A percentile compares a stretch with the other conserved stretches of the same genome.
These are phyloP conservation scores for Phytophthora litchii DNA, from an alignment of 352 stramenopile genomes.

Conservation along the genomic window DNA sequence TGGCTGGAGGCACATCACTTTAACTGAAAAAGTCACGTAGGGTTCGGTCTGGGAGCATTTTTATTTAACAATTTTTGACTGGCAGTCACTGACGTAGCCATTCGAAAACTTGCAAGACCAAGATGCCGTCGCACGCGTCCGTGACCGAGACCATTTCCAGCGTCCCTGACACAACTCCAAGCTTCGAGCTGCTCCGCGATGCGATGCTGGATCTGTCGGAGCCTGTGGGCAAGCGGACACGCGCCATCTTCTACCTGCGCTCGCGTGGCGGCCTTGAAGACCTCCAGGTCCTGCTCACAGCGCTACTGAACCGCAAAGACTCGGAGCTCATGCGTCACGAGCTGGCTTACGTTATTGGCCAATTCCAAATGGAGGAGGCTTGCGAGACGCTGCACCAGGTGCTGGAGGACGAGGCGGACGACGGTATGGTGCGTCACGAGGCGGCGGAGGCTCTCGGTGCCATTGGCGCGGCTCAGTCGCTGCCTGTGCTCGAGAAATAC, in stretches of 20 bases:
- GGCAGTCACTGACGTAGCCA: slow-evolving; percentile 24
- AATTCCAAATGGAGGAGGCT: slow-evolving; percentile 93
- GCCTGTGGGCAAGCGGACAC: slow-evolving; percentile 90
- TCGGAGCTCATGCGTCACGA: slow-evolving; percentile 98
- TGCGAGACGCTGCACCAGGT: slow-evolving; percentile 80
- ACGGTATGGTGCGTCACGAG: slow-evolving; percentile 93
- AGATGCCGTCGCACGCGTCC: slow-evolving; percentile 31
- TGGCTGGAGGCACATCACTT: slow-evolving; percentile 12
- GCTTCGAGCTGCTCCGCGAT: slow-evolving; percentile 62
- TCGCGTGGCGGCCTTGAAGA: slow-evolving; percentile 81
- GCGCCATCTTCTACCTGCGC: slow-evolving; percentile 92
- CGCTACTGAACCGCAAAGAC: slow-evolving; percentile 85
- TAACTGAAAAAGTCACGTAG: not conserved
- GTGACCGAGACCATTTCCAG: slow-evolving; percentile 23
- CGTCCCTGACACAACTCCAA: slow-evolving; percentile 38
- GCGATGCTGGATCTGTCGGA: slow-evolving; percentile 82
- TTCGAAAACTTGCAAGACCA: slow-evolving; percentile 4
- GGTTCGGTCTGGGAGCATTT: not conserved
- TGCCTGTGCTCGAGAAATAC: slow-evolving; percentile 90
- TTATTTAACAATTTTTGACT: slow-evolving; percentile 16
- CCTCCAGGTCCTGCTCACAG: slow-evolving; percentile 75
- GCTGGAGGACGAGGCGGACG: slow-evolving; percentile 87
- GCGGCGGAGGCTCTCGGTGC: slow-evolving; percentile 96
- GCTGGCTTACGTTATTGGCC: slow-evolving; percentile 97
- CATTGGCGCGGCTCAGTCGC: slow-evolving; percentile 88